Conservation (phyloP, 345 rosid species). For the Kandelia obovata region DNA sequence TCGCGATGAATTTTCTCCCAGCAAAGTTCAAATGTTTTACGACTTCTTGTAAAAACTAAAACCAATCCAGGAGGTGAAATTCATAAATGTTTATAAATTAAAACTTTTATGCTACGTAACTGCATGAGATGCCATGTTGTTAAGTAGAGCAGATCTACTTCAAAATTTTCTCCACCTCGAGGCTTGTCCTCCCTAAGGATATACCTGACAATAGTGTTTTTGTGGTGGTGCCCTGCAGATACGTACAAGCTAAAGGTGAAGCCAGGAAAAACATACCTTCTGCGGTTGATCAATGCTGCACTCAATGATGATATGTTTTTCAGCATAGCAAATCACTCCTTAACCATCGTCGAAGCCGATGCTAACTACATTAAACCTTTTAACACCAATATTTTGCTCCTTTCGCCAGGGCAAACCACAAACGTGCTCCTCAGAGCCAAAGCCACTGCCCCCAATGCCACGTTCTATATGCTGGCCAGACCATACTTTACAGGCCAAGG, state of each 20-base stretch:
- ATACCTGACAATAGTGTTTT: neutral
- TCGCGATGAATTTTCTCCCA: neutral
- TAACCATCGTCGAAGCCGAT: conserved; percentile 73
- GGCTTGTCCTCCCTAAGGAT: neutral
- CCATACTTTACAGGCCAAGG: conserved; percentile 70
- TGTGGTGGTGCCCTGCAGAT: conserved; percentile 33
- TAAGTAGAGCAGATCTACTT: no score
- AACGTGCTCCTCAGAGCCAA: conserved; percentile 64
- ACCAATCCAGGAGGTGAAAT: no score
- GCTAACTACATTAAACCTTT: conserved; percentile 75
- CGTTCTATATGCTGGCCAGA: conserved; percentile 63
- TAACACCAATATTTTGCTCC: conserved; percentile 36
- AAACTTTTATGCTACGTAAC: no score
- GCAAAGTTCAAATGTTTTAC: no score
- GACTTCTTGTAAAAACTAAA: no score
- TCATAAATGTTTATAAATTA: no score
- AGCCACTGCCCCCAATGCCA: conserved; percentile 41
- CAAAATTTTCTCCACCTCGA: neutral
- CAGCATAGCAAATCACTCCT: conserved; percentile 64
- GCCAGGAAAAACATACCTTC: conserved; percentile 65
- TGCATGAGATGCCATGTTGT: no score
- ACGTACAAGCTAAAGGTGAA: conserved; percentile 59
- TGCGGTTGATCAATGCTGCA: conserved; percentile 71
- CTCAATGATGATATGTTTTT: conserved; percentile 74
- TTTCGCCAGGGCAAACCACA: conserved; percentile 71